Conservation (phyloP, 306 rosid species). For the Prunus mira region DNA sequence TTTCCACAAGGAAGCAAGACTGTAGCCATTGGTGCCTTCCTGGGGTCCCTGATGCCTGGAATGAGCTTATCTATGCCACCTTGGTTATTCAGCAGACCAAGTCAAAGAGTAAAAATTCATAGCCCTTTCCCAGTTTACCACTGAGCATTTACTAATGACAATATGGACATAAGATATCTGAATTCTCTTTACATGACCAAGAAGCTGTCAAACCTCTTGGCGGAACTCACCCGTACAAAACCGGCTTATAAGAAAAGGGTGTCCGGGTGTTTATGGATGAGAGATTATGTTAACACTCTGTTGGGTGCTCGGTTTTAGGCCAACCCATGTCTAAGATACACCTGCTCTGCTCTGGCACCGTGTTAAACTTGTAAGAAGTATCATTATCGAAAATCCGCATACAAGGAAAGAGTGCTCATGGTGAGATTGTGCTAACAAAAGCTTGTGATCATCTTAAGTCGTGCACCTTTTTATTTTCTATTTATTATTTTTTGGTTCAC, state of each 20-base stretch:
- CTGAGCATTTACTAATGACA: background rate
- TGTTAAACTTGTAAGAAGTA: no score
- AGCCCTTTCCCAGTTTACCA: background rate
- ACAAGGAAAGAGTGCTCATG: background rate
- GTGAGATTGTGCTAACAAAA: background rate
- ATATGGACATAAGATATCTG: background rate
- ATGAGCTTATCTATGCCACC: constrained; percentile 78
- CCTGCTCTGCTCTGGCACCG: background rate
- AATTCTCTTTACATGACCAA: background rate
- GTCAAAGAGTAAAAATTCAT: constrained; percentile 25
- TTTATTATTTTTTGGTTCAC: background rate
- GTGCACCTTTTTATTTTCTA: background rate
- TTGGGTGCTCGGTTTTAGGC: background rate
- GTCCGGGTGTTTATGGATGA: background rate
- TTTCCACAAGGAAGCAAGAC: constrained; percentile 62
- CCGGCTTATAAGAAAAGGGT: background rate
- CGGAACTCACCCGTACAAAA: background rate
- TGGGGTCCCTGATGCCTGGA: constrained; percentile 95
- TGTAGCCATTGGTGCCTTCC: constrained; percentile 99
- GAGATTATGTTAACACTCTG: background rate
- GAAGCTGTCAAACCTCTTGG: background rate
- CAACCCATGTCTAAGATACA: background rate
- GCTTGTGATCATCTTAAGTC: background rate
- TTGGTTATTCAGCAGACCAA: constrained; percentile 43
- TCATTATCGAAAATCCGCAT: background rate